Evolutionary conservation across 495 filamentous ascomycete genomes (phyloP).

Genomic region (Xylaria bambusicola): DNA sequence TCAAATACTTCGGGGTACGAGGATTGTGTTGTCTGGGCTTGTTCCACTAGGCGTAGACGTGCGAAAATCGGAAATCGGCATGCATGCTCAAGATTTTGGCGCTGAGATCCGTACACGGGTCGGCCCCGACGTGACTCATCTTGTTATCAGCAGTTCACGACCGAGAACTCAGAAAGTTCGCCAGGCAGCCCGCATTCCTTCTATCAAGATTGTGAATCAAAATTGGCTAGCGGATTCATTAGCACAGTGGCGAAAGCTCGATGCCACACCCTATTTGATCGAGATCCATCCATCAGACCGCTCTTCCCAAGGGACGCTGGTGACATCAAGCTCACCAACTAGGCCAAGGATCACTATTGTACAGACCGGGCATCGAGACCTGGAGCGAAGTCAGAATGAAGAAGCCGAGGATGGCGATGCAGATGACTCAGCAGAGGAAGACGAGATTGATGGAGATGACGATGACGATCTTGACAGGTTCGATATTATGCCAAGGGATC

Average conservation of each 20-base stretch:
- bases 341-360: conserved; percentile 45
- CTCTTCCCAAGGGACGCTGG: conserved; percentile 34
- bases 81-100: conserved; percentile 84
- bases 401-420: conserved; percentile 37
- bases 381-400: conserved; percentile 23
- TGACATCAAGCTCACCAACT: conserved; percentile 35
- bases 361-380: conserved; percentile 29
- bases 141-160: conserved; percentile 55
- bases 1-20: conserved; percentile 65
- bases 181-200: conserved; percentile 68
- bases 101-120: conserved; percentile 65
- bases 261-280: conserved; percentile 74
- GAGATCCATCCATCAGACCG: conserved; percentile 64
- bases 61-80: conserved; percentile 72
- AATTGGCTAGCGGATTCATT: conserved; percentile 87
- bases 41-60: conserved; percentile 79
- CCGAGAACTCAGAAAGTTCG: conserved; percentile 89
- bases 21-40: conserved; percentile 85
- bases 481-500: conserved; percentile 46
- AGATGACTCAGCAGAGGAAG: conserved; percentile 29
- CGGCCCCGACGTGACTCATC: conserved; percentile 47
- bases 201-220: conserved; percentile 84
- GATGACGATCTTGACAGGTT: conserved; percentile 37
- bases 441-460: conserved; percentile 31
- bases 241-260: conserved; percentile 71